Base-by-base conservation (phyloP, 129 eudicot genomes). In the Chrysanthemum seticuspe region DNA sequence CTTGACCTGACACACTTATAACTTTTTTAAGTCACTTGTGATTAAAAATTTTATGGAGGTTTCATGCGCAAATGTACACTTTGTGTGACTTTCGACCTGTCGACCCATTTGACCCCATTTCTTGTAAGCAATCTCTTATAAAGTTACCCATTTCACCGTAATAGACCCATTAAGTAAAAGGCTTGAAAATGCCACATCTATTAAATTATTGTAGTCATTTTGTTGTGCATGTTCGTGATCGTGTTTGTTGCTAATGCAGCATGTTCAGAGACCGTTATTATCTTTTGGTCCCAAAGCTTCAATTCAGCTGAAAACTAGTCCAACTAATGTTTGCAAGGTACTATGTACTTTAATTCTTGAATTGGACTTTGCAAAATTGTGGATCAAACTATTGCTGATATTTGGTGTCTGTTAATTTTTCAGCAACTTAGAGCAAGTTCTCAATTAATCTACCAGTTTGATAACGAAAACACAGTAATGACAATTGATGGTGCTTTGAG, bases 251-350 rank as follows among this genome's bases (percentile, higher is more conserved):
- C 8, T 27, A 63, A 44, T 87, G 92, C 87, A 93, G 99, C 99
- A 95, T 88, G 97, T 95, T 49, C 99, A 90, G 68, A 83, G 97
- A 76, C 97, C 99, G 56, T 79, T 95, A 75, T 68, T 90, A 44
- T 90, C 96, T 51, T 95, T 95, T 78, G 99, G 99, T 63, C 99
- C 99, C 34, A 95, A 95, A 82, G 91, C 96, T 75, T 90, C 94
- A 34, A 79, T 85, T 76, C 90, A 74, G 80, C 96, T 95, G 76
- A 81, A 76, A 80, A 95, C 99, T 48, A 69, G 69, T 69, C 99
- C 99, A 5, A 29, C 86, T 62, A 82, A 86, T 77, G 94, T 90
- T 74, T 87, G 85, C 81, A 91, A 95, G 98, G 98, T 90, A 79
- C 61, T 2, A 21, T 52, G 47, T 71, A n/a, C 48, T 25, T 62